phyloP scores from a whole-genome alignment of 2,329 filamentous ascomycete species.

The Sporothrix humicola region DNA sequence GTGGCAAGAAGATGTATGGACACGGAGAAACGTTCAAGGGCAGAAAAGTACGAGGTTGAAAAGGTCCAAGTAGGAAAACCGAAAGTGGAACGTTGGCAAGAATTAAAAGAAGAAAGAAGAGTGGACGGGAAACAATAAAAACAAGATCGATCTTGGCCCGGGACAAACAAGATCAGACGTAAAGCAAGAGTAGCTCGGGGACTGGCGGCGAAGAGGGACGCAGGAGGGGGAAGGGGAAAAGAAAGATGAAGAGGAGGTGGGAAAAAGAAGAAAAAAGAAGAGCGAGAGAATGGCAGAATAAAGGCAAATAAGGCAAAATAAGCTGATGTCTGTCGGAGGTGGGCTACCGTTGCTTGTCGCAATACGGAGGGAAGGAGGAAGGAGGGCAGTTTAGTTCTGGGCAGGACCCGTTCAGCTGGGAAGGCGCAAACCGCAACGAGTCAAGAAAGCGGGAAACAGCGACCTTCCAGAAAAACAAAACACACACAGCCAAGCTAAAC shows the following conservation, averaged over 20 bases:
- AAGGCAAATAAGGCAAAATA: slow-evolving; percentile 30
- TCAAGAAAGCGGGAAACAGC: no score
- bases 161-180: slow-evolving; percentile 24
- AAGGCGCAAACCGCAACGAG: slow-evolving; percentile 15
- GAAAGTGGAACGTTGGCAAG: slow-evolving; percentile 18
- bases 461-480: slow-evolving; percentile 15
- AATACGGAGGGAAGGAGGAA: slow-evolving; percentile 13
- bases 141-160: slow-evolving; percentile 29
- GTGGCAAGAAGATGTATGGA: neutral
- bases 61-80: neutral
- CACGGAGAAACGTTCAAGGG: neutral
- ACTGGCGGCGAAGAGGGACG: slow-evolving; percentile 16
- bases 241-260: slow-evolving; percentile 1
- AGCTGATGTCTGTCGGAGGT: slow-evolving; percentile 26
- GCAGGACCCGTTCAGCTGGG: slow-evolving; percentile 30
- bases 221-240: slow-evolving; percentile 7
- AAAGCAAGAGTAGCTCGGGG: slow-evolving; percentile 9
- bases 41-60: neutral
- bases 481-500: neutral
- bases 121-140: slow-evolving; percentile 14
- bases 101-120: slow-evolving; percentile 4
- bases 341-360: slow-evolving; percentile 18
- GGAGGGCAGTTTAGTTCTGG: neutral
- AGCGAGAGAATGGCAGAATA: slow-evolving; percentile 13
- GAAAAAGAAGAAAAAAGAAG: slow-evolving; percentile 14